These are phyloP conservation scores for Suhomyces sp. DNA, from an alignment of 805 yeast species.

Conservation along the genomic window DNA sequence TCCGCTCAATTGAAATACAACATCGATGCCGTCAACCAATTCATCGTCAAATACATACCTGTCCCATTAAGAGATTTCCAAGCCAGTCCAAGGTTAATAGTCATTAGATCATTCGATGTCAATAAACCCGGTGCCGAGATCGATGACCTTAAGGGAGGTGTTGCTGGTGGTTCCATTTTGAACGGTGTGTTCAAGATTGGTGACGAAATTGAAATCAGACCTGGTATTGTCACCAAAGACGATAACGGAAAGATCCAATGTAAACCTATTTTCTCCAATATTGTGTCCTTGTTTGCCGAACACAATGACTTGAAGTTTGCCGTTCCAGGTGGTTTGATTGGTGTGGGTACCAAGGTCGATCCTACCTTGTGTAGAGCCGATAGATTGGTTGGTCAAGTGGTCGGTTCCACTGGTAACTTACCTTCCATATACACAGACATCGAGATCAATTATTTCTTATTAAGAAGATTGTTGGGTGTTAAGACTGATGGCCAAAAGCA, in stretches of 20 bases:
- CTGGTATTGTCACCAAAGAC: slow-evolving; percentile 97
- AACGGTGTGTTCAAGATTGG: slow-evolving; percentile 96
- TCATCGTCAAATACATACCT: slow-evolving; percentile 92
- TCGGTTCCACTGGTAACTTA: slow-evolving; percentile 93
- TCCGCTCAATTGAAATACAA: slow-evolving; percentile 98
- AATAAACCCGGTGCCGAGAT: slow-evolving; percentile 98
- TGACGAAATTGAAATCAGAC: slow-evolving; percentile 98
- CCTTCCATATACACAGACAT: slow-evolving; percentile 97
- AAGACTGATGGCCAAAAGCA: slow-evolving; percentile 97
- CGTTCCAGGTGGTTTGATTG: slow-evolving; percentile 99
- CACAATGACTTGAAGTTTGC: slow-evolving; percentile 97
- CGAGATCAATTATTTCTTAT: slow-evolving; percentile 93
- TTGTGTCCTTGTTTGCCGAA: slow-evolving; percentile 94
- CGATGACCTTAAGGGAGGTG: slow-evolving; percentile 98
- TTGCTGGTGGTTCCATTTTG: slow-evolving; percentile 98
- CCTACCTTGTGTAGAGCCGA: slow-evolving; percentile 99
- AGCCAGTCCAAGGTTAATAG: slow-evolving; percentile 92
- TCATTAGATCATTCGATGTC: slow-evolving; percentile 97
- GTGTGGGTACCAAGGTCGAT: slow-evolving; percentile 98
- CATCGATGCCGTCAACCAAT: slow-evolving; percentile 97
- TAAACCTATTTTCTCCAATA: slow-evolving; percentile 91
- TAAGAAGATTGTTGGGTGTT: slow-evolving; percentile 96
- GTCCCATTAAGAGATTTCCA: slow-evolving; percentile 94
- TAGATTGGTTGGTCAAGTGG: slow-evolving; percentile 98
- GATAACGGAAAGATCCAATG: slow-evolving; percentile 86